Base-by-base conservation (phyloP, 371 early-diverging fungal species). In the Enteropsectra breve region DNA sequence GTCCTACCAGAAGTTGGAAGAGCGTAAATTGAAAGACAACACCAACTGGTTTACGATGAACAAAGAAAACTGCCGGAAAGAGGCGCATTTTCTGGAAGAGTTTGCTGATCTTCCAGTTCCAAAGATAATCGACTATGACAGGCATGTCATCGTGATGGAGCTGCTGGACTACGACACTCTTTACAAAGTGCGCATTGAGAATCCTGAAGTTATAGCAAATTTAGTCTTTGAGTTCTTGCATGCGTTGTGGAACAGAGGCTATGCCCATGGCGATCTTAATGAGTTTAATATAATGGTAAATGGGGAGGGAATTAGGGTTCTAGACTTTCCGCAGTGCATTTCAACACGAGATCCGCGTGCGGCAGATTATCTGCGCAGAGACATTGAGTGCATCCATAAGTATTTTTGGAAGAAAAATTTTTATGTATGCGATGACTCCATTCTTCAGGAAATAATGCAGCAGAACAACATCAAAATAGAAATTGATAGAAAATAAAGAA, bases 291-390 rank as follows among this genome's bases (percentile, higher is more conserved):
- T 97, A 56, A 82, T 98, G 76, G 83, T 98, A 57, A 85, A 83
- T 52, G 85, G 86, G 56, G 84, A 87, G 72, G 83, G 85, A 0
- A 70, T 78, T 23, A 87, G 82, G 28, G 80, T 95, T 4, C 95
- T 98, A 61, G 99, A 98, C 84, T 98, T 98, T 78, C 97, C 99
- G 0, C 97, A 98, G 79, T 95, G 94, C 94, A 89, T 98, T 1
- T 90, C 91, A 18, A 91, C 87, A 0, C 86, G 85, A 4, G 94
- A 97, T 75, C 67, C 82, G 3, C 90, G 92, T 69, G 97, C 96
- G 30, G 34, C 29, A 48, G 83, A 83, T 66, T 92, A 94, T 76
- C 92, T 95, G 69, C 87, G 94, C 78, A 87, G 97, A 53, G 99
- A 98, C 82, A 90, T 93, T 15, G 87, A 93, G 63, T 94, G 97